Evolutionary conservation across 768 basidiomycete species (phyloP).

Genomic region (Panellus pusillus): DNA sequence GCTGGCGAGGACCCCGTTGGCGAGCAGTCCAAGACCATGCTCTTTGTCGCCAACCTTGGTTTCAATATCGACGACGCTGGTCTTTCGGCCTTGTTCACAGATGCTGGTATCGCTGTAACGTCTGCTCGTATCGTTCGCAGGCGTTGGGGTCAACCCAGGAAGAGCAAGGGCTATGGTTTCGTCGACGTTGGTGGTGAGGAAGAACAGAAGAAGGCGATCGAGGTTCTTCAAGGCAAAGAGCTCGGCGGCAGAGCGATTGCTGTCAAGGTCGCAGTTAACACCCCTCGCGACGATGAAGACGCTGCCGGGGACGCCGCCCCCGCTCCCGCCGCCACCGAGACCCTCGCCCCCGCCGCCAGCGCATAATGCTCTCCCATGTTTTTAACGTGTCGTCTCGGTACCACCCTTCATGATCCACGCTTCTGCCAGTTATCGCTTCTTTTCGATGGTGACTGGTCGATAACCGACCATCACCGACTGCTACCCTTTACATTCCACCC

Average conservation of each 20-base stretch:
- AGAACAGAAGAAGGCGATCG: conserved; percentile 90
- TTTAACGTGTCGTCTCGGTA: conserved; percentile 17
- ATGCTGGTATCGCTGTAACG: conserved; percentile 77
- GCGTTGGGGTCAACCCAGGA: conserved; percentile 79
- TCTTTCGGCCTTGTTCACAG: conserved; percentile 80
- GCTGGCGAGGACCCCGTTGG: conserved; percentile 83
- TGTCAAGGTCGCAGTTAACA: conserved; percentile 95
- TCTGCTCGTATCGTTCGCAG: conserved; percentile 89
- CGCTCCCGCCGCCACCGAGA: conserved; percentile 21
- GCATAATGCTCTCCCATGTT: conserved; percentile 26
- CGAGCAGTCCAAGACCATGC: conserved; percentile 84
- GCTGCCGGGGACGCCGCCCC: conserved; percentile 34
- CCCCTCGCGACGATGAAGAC: conserved; percentile 59
- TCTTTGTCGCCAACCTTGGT: conserved; percentile 97
- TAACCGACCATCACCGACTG: conserved; percentile 22
- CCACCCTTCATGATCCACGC: conserved; percentile 24
- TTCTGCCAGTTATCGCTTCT: conserved; percentile 38
- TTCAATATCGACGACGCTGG: conserved; percentile 89
- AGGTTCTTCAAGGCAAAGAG: conserved; percentile 83
- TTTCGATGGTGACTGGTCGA: conserved; percentile 27
- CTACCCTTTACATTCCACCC: conserved; percentile 25
- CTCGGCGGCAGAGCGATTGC: conserved; percentile 83
- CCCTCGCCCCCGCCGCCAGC: conserved; percentile 24
- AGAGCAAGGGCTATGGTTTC: conserved; percentile 97
- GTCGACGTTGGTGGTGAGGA: conserved; percentile 91